Evolutionary conservation across 768 basidiomycete genomes (phyloP).

Genomic region (Amanita subjunquillea): DNA sequence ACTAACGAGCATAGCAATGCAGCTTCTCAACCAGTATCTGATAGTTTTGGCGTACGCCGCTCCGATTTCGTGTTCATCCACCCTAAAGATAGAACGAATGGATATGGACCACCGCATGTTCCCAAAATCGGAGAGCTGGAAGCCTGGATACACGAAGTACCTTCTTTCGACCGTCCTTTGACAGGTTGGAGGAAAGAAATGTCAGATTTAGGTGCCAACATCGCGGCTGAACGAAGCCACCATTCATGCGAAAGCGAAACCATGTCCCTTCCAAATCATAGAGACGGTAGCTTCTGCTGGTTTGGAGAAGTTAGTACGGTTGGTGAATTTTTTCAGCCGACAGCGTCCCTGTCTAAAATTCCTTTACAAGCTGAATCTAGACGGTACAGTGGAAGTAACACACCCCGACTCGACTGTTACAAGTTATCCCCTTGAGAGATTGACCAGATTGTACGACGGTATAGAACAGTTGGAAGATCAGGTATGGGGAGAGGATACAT

Average conservation of each 20-base stretch:
- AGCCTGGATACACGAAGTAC: conserved; percentile 60
- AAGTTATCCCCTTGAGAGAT: conserved; percentile 50
- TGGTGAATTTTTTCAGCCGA: conserved; percentile 14
- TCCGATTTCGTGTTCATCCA: conserved; percentile 85
- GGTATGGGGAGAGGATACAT: conserved; percentile 41
- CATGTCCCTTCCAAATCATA: conserved; percentile 30
- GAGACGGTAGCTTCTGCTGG: conserved; percentile 51
- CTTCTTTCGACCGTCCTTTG: conserved; percentile 39
- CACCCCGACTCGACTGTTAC: conserved; percentile 46
- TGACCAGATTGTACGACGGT: conserved; percentile 74
- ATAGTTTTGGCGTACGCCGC: conserved; percentile 69
- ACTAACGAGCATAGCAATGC: conserved; percentile 38
- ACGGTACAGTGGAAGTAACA: conserved; percentile 65
- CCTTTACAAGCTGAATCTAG: conserved; percentile 49
- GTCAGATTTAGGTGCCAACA: conserved; percentile 48
- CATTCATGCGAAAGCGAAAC: conserved; percentile 26
- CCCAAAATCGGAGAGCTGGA: conserved; percentile 83
- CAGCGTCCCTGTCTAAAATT: conserved; percentile 2
- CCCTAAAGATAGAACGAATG: conserved; percentile 59
- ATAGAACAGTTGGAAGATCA: conserved; percentile 72
- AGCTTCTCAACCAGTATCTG: conserved; percentile 28
- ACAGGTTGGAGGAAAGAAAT: conserved; percentile 67
- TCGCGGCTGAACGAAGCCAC: conserved; percentile 38
- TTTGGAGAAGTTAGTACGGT: conserved; percentile 80
- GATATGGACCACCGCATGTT: conserved; percentile 55